Evolutionary conservation across 2,329 filamentous ascomycete genomes (phyloP).

Genomic region (Lizonia empirigonia): DNA sequence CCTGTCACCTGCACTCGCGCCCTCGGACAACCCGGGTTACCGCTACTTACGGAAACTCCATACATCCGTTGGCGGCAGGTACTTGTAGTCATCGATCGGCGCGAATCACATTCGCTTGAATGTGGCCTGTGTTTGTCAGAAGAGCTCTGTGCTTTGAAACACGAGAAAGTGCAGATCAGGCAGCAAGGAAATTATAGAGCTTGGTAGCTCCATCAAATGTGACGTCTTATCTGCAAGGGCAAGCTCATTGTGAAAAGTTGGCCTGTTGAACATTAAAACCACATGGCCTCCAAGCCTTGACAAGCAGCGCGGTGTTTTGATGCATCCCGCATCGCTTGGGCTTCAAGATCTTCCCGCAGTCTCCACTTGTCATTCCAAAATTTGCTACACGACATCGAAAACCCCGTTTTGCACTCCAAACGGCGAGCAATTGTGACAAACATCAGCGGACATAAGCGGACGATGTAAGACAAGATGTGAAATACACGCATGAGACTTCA

Average conservation of each 20-base stretch:
- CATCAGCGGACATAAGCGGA: conserved; percentile 6
- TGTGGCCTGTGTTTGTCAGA: conserved; percentile 16
- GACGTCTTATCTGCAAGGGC: too few relatives aligned
- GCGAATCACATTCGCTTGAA: conserved; percentile 19
- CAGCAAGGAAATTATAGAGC: not conserved
- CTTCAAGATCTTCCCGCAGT: conserved; percentile 16
- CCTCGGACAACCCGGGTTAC: conserved; percentile 25
- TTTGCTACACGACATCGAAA: conserved; percentile 4
- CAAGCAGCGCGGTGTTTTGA: not conserved
- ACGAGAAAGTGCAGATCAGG: not conserved
- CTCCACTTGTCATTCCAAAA: conserved; percentile 17
- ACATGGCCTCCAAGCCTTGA: not conserved
- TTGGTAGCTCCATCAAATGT: too few relatives aligned
- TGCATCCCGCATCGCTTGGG: not conserved
- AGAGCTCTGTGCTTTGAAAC: conserved; percentile 2
- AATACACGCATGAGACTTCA: not conserved
- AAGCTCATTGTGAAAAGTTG: not conserved
- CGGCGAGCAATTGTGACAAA: conserved; percentile 5
- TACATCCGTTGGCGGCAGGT: conserved; percentile 1
- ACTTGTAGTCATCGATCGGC: conserved; percentile 21
- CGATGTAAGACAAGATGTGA: not conserved
- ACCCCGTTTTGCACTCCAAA: not conserved
- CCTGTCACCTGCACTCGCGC: conserved; percentile 19
- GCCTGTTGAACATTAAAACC: not conserved
- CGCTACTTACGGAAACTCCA: conserved; percentile 18